Evolutionary conservation across 768 basidiomycete species (phyloP).

Genomic region (Neoboletus brunneissimus): DNA sequence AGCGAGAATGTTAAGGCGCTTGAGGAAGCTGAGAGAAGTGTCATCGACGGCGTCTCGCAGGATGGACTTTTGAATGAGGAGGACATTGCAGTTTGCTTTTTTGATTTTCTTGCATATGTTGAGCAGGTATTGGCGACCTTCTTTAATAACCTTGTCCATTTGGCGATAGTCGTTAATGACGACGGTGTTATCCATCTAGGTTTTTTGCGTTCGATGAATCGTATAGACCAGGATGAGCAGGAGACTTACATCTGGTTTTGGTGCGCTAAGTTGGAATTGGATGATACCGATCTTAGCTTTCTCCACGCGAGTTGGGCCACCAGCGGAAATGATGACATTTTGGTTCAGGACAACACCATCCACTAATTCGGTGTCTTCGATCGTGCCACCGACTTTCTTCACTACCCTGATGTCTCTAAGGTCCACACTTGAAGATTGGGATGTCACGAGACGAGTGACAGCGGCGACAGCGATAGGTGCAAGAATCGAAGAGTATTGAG

Average conservation of each 20-base stretch:
- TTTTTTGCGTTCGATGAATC: not conserved
- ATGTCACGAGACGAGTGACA: conserved; percentile 85
- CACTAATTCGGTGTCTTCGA: conserved; percentile 96
- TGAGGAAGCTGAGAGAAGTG: conserved; percentile 94
- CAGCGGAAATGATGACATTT: conserved; percentile 84
- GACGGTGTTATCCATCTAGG: conserved; percentile 98
- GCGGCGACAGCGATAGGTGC: conserved; percentile 99
- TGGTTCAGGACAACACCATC: conserved; percentile 98
- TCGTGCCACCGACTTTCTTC: conserved; percentile 98
- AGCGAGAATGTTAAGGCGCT: conserved; percentile 92
- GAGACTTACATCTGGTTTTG: conserved; percentile 88
- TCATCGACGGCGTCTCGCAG: conserved; percentile 99
- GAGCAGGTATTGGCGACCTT: conserved; percentile 95
- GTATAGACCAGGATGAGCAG: not conserved
- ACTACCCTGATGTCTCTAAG: conserved; percentile 94
- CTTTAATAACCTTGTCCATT: conserved; percentile 99
- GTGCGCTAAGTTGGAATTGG: conserved; percentile 96
- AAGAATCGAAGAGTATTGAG: conserved; percentile 96
- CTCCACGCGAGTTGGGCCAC: conserved; percentile 92
- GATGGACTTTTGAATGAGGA: conserved; percentile 99
- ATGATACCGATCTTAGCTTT: conserved; percentile 98
- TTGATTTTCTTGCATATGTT: conserved; percentile 99
- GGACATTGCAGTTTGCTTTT: conserved; percentile 98
- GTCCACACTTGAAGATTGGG: conserved; percentile 92
- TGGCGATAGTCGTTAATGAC: conserved; percentile 99